These are phyloP conservation scores for Colletotrichum musae DNA, from an alignment of 2,329 filamentous ascomycete genomes.

Conservation along the genomic window DNA sequence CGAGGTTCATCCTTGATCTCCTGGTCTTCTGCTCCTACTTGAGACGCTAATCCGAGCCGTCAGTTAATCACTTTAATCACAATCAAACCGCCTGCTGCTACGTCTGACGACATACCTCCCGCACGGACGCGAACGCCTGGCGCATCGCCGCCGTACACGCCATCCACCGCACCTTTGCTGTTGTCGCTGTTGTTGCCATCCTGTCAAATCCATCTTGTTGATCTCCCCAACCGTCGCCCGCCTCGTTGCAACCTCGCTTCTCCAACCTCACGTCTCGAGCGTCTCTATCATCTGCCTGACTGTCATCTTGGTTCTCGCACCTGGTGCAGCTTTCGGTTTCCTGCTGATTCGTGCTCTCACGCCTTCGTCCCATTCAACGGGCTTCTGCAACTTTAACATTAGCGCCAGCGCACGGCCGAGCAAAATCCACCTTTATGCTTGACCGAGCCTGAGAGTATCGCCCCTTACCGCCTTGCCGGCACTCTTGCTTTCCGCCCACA, in stretches of 20 bases:
- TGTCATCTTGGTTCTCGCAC: background rate
- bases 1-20: slow-evolving; percentile 37
- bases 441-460: slow-evolving; percentile 10
- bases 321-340: background rate
- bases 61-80: slow-evolving; percentile 15
- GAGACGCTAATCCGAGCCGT: slow-evolving; percentile 34
- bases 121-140: slow-evolving; percentile 24
- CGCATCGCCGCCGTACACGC: background rate
- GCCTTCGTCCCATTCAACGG: background rate
- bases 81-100: slow-evolving; percentile 21
- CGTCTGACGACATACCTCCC: slow-evolving; percentile 34
- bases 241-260: background rate
- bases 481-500: background rate
- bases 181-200: background rate
- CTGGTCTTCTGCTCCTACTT: slow-evolving; percentile 29
- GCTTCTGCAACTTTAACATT: slow-evolving; percentile 27
- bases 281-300: background rate
- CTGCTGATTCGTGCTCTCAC: background rate
- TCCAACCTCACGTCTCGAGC: background rate
- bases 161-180: background rate
- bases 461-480: background rate
- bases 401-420: slow-evolving; percentile 22
- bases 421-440: background rate
- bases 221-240: slow-evolving; percentile 3
- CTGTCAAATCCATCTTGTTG: background rate